Evolutionary conservation across 129 eudicot genomes (phyloP).

Genomic region (Glebionis coronaria): DNA sequence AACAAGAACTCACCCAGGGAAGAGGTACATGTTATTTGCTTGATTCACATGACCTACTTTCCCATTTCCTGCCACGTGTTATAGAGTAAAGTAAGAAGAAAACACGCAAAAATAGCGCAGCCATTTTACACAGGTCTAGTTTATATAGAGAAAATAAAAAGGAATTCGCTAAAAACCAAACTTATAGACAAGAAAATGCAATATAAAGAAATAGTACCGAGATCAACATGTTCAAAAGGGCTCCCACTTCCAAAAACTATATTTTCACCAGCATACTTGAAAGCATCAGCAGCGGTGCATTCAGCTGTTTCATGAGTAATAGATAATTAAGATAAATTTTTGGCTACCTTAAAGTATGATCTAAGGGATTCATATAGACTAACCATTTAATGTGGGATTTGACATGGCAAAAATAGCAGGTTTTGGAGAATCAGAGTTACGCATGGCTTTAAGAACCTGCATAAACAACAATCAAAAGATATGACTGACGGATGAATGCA

Average conservation of each 20-base stretch:
- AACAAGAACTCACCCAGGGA: constrained; percentile 75
- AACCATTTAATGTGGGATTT: constrained; percentile 95
- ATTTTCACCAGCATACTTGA: constrained; percentile 89
- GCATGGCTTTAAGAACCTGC: constrained; percentile 95
- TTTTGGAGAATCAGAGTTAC: constrained; percentile 71
- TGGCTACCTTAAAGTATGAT: constrained; percentile 17
- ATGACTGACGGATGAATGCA: constrained; percentile 9
- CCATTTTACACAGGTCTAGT: background rate
- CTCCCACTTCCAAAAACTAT: constrained; percentile 98
- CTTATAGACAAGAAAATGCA: background rate
- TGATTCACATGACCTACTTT: constrained; percentile 96
- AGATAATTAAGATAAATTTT: constrained; percentile 9
- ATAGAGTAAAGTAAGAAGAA: background rate
- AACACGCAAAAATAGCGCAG: no score
- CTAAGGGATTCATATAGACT: constrained; percentile 31
- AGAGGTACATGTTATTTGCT: constrained; percentile 99
- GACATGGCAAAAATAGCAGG: constrained; percentile 99
- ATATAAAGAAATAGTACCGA: constrained; percentile 45
- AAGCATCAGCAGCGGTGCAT: constrained; percentile 93
- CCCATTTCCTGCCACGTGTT: constrained; percentile 73
- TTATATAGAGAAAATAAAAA: background rate
- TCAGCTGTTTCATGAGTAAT: constrained; percentile 68
- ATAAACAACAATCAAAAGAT: constrained; percentile 21
- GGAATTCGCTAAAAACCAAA: background rate
- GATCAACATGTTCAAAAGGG: constrained; percentile 87